Evolutionary conservation across 345 rosid genomes (phyloP).

Genomic region (Moricandia moricandioides): DNA sequence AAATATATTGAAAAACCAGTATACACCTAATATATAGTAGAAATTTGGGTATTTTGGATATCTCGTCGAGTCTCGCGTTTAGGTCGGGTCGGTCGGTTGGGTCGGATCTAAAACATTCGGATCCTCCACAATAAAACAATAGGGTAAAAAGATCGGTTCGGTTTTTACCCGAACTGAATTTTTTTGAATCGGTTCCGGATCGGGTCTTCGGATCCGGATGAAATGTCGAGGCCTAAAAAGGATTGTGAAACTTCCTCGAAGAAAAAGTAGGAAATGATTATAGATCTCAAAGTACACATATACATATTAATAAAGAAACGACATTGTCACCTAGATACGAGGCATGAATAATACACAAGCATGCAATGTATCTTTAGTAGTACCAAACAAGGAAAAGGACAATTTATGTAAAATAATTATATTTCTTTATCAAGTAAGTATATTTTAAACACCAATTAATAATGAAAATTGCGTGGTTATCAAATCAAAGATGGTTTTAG

Average conservation of each 20-base stretch:
- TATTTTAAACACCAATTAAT: not conserved
- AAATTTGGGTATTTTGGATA: no score
- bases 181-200: no score
- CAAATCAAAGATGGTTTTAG: conserved; percentile 24
- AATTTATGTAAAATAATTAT: not conserved
- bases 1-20: no score
- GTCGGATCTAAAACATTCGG: no score
- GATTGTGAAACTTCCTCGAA: not conserved
- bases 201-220: no score
- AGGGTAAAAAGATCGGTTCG: no score
- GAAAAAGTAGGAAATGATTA: not conserved
- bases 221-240: no score
- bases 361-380: not conserved
- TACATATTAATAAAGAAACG: not conserved
- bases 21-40: no score
- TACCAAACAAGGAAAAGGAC: not conserved
- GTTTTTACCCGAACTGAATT: no score
- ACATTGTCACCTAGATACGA: not conserved
- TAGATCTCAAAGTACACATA: not conserved
- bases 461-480: conserved; percentile 15
- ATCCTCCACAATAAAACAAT: no score
- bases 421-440: not conserved
- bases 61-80: no score
- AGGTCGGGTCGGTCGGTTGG: no score
- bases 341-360: conserved; percentile 23